Base-by-base conservation (phyloP, 2,329 filamentous ascomycete genomes). In the Fusarium tanahbumbuense region DNA sequence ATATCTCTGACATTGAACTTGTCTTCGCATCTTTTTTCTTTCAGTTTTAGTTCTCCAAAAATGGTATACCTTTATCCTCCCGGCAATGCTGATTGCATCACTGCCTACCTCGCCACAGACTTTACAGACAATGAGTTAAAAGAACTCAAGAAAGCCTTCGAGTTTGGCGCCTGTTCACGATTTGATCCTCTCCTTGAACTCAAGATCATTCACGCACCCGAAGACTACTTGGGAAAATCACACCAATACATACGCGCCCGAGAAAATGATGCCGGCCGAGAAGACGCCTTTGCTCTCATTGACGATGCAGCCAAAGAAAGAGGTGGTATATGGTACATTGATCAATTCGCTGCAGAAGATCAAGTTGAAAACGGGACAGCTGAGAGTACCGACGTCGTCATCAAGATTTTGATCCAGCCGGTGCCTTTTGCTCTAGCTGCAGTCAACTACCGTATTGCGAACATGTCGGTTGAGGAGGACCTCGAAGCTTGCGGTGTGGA, bases 241-340 rank as follows among this genome's bases (percentile, higher is more conserved):
- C 61, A 64, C 2, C 60, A 64, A 30, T 50, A 64, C 4, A 41
- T 64, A 1, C 60, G 60, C 0, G 16, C 20, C 0, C 22, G 45
- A 34, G 61, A 64, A 11, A 64, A 63, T 3, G 25, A 64, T 44
- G 60, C 60, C 3, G 60, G 37, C 1, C 49, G 55, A 16, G 32
- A 40, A 2, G 30, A 20, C 6, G 25, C 30, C 0, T 58, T 64
- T 2, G 18, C 41, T 5, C 23, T 64, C 5, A 48, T 64, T 9
- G 61, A 64, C 1, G 22, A 64, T 0, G 61, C 58, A 22, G 50
- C 61, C 3, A 64, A 58, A 9, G 20, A 37, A 18, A 49, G 50
- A 25, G 22, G 60, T 2, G 60, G 37, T 0, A 62, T 22, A 5
- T 64, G 61, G 60, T 58, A 64, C 12, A 34, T 64, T 5, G 60